A percentile compares a stretch with the other conserved stretches of the same genome.
Conservation (phyloP, 495 filamentous ascomycete species). For the Aspergillus olivimuriae region DNA sequence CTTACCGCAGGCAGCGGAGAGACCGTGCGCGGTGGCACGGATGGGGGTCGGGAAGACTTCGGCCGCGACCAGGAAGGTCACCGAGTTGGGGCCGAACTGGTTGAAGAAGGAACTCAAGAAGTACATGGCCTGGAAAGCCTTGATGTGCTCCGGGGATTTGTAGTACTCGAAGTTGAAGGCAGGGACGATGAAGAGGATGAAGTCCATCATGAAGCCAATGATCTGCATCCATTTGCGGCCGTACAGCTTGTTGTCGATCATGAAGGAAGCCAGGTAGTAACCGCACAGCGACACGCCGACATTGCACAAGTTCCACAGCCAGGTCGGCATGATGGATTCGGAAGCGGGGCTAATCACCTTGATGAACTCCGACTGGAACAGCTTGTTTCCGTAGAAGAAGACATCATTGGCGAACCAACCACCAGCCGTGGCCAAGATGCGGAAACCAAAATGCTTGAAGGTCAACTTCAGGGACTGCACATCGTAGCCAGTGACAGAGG, state of each 20-base stretch:
- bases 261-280: constrained; percentile 74
- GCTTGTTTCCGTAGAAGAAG: constrained; percentile 98
- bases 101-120: constrained; percentile 93
- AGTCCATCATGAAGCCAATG: constrained; percentile 77
- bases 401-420: constrained; percentile 90
- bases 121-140: constrained; percentile 85
- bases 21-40: constrained; percentile 83
- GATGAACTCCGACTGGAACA: constrained; percentile 88
- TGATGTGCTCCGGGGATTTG: constrained; percentile 54
- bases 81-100: constrained; percentile 89
- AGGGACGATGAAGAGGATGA: constrained; percentile 80
- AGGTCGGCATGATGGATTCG: constrained; percentile 66
- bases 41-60: constrained; percentile 88
- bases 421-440: constrained; percentile 76
- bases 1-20: constrained; percentile 81
- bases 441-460: constrained; percentile 71
- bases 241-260: constrained; percentile 89
- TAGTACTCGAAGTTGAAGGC: constrained; percentile 82
- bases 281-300: constrained; percentile 73
- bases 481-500: constrained; percentile 82
- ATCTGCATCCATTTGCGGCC: constrained; percentile 91
- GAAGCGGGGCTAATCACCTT: constrained; percentile 55
- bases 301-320: constrained; percentile 89
- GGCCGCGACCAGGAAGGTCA: constrained; percentile 86
- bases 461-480: constrained; percentile 68